Percentiles rank a stretch among this genome's conserved stretches.
These are phyloP conservation scores for Gonapodya sp. DNA, from an alignment of 192 early-diverging fungal genomes.

Conservation along the genomic window DNA sequence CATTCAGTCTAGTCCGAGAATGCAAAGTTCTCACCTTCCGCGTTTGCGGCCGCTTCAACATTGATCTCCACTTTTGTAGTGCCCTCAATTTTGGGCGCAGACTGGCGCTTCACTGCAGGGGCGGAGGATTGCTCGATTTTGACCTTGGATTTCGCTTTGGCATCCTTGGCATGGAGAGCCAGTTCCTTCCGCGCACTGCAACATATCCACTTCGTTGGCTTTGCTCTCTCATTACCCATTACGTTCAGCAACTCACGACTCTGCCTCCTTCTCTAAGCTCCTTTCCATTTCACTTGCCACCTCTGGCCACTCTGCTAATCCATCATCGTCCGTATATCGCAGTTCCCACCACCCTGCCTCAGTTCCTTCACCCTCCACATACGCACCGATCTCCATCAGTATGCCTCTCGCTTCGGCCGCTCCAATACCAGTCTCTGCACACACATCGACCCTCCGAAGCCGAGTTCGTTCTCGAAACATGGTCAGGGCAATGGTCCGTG, in stretches of 20 bases:
- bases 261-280: neutral
- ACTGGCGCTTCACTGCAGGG: neutral
- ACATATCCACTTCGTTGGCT: too few species aligned
- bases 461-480: neutral
- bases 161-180: neutral
- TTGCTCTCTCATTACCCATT: too few species aligned
- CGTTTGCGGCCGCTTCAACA: neutral
- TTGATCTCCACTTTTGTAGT: neutral
- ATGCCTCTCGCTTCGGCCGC: neutral
- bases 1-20: neutral
- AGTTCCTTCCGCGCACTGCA: neutral
- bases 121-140: too few species aligned
- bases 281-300: neutral
- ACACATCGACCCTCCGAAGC: neutral
- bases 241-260: neutral
- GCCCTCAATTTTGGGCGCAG: neutral
- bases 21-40: neutral
- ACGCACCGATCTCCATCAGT: neutral
- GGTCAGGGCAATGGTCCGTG: neutral
- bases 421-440: neutral
- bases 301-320: constrained; percentile 5
- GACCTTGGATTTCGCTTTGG: neutral
- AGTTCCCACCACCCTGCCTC: neutral
- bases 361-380: neutral
- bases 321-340: neutral